phyloP scores from a whole-genome alignment of 164 flowering plant genomes.

The Buxus sempervirens region DNA sequence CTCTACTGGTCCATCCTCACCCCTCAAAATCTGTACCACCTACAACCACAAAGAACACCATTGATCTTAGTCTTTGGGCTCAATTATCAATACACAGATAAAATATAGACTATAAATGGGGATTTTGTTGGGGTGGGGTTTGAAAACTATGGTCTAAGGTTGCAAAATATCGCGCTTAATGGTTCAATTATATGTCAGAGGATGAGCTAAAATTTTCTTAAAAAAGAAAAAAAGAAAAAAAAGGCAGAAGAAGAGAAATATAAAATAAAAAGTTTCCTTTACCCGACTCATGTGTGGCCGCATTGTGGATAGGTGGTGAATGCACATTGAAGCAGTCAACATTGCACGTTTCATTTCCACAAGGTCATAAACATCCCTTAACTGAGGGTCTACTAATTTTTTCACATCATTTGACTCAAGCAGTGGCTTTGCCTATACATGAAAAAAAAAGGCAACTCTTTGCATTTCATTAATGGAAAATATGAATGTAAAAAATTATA shows the following conservation, averaged over 20 bases:
- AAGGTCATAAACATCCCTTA: conserved; percentile 48
- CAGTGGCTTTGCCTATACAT: conserved; percentile 75
- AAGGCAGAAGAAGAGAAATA: not conserved
- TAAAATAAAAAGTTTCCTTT: not conserved
- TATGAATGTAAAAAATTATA: not conserved
- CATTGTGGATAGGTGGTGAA: conserved; percentile 51
- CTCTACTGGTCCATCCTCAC: conserved; percentile 39
- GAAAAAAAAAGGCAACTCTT: not conserved
- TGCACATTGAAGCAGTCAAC: conserved; percentile 75
- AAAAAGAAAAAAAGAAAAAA: not conserved
- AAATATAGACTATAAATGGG: no score
- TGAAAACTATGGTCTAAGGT: no score
- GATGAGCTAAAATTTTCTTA: not conserved
- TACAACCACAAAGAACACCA: conserved; percentile 21
- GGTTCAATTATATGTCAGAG: no score
- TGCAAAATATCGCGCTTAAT: no score
- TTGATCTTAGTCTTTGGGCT: not conserved
- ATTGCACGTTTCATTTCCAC: conserved; percentile 63
- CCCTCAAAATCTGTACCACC: conserved; percentile 67
- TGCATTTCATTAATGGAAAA: not conserved
- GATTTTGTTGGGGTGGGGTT: no score
- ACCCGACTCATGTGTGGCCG: conserved; percentile 83
- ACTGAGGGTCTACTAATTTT: conserved; percentile 65
- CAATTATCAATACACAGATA: not conserved
- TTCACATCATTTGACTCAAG: conserved; percentile 47